Percentiles rank a stretch among this genome's conserved stretches.
Evolutionary conservation across 2,329 filamentous ascomycete genomes (phyloP).

Genomic region (Incumbomyces lentus): DNA sequence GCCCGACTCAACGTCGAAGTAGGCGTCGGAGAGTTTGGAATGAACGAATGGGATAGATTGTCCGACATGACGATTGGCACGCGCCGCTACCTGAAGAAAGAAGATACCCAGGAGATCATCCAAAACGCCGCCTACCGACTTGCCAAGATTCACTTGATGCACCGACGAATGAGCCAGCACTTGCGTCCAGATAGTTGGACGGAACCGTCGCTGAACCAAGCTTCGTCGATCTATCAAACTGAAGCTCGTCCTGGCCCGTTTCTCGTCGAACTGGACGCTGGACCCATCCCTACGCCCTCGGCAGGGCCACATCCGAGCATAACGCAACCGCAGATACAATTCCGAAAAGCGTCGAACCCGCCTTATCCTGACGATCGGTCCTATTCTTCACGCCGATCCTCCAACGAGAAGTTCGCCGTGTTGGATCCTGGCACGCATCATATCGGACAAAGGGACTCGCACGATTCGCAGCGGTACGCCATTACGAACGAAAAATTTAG

Average conservation of each 20-base stretch:
- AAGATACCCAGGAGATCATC: conserved; percentile 66
- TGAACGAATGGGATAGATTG: conserved; percentile 96
- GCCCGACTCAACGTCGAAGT: conserved; percentile 95
- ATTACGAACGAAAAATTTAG: conserved; percentile 28
- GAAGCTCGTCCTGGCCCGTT: conserved; percentile 33
- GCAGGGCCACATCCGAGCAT: conserved; percentile 24
- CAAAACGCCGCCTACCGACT: conserved; percentile 67
- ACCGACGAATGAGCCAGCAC: conserved; percentile 50
- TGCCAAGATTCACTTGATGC: conserved; percentile 70
- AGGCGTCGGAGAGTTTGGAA: conserved; percentile 86
- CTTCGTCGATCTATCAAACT: conserved; percentile 25
- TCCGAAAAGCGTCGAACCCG: conserved; percentile 27
- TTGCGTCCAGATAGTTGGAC: conserved; percentile 19
- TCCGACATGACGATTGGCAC: conserved; percentile 92
- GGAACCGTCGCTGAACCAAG: conserved; percentile 24
- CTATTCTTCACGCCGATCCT: conserved; percentile 37
- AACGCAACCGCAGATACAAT: conserved; percentile 17
- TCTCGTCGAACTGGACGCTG: conserved; percentile 51
- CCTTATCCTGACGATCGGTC: conserved; percentile 14
- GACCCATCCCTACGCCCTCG: conserved; percentile 34
- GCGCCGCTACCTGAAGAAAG: conserved; percentile 65
- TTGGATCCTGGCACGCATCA: conserved; percentile 46
- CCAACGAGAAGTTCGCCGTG: conserved; percentile 59
- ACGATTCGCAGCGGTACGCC: conserved; percentile 23
- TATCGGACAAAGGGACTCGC: conserved; percentile 12